Evolutionary conservation across 2,329 filamentous ascomycete genomes (phyloP).

Genomic region (Xylaria sp.): DNA sequence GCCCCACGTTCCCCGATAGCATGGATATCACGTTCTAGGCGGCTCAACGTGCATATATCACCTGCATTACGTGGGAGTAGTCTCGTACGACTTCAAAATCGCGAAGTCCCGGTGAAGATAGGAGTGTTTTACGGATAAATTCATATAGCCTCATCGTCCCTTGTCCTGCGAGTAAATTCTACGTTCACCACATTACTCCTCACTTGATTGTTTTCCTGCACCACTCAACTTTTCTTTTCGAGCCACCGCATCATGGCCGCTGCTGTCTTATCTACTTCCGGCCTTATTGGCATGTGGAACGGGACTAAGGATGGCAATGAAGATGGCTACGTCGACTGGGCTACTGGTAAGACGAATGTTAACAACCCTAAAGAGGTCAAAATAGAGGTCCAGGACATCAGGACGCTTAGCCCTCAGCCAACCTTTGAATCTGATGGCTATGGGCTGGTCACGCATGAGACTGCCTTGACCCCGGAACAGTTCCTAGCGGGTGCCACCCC

Average conservation of each 20-base stretch:
- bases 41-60: constrained; percentile 11
- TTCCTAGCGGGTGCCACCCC: constrained; percentile 43
- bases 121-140: constrained; percentile 23
- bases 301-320: constrained; percentile 43
- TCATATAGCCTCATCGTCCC: constrained; percentile 30
- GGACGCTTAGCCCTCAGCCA: constrained; percentile 40
- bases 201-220: not conserved
- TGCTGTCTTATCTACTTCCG: constrained; percentile 42
- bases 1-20: constrained; percentile 23
- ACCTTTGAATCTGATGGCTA: constrained; percentile 42
- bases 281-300: constrained; percentile 47
- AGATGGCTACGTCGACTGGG: constrained; percentile 45
- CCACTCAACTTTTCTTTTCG: not conserved
- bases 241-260: constrained; percentile 41
- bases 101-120: not conserved
- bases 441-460: constrained; percentile 44
- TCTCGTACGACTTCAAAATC: not conserved
- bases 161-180: constrained; percentile 5
- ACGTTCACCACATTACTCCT: constrained; percentile 6
- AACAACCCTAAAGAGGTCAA: constrained; percentile 43
- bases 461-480: constrained; percentile 42
- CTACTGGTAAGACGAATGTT: constrained; percentile 43
- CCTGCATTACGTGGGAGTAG: constrained; percentile 9
- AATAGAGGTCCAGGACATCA: constrained; percentile 44
- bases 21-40: constrained; percentile 18